phyloP scores from a whole-genome alignment of 129 eudicot species.

The Gnaphalium uliginosum region DNA sequence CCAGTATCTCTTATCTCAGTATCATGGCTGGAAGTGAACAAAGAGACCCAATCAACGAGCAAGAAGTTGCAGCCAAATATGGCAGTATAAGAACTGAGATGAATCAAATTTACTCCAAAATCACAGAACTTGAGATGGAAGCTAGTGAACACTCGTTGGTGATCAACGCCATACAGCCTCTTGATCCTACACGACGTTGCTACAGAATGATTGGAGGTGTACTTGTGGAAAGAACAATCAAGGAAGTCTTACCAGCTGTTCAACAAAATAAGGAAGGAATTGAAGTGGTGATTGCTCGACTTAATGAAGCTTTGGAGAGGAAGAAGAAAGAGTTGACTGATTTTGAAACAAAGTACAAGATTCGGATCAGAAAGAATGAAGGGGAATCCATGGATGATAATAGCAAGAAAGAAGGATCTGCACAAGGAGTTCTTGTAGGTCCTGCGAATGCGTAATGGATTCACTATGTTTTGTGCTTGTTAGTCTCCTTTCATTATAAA shows the following conservation, averaged over 20 bases:
- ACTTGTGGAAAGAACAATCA: constrained; percentile 91
- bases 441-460: constrained; percentile 53
- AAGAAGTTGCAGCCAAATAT: constrained; percentile 84
- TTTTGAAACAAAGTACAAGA: constrained; percentile 85
- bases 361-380: constrained; percentile 67
- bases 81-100: constrained; percentile 67
- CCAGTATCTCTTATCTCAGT: constrained; percentile 17
- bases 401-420: constrained; percentile 83
- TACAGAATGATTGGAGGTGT: constrained; percentile 99
- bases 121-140: constrained; percentile 97
- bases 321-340: constrained; percentile 82
- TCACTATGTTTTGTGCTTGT: constrained; percentile 2
- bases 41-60: constrained; percentile 78
- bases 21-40: constrained; percentile 64
- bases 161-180: constrained; percentile 81
- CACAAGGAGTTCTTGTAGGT: constrained; percentile 97
- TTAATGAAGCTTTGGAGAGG: constrained; percentile 76
- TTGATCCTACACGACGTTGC: constrained; percentile 78
- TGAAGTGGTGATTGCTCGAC: constrained; percentile 78
- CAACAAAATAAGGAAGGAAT: constrained; percentile 87
- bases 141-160: constrained; percentile 87
- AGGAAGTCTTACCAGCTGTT: constrained; percentile 92
- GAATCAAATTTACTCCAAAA: constrained; percentile 86
- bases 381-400: constrained; percentile 67
- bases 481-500: constrained; percentile 9